Percentiles rank a stretch among this genome's conserved stretches.
phyloP scores from a whole-genome alignment of 768 basidiomycete species.

The Serendipita indica region DNA sequence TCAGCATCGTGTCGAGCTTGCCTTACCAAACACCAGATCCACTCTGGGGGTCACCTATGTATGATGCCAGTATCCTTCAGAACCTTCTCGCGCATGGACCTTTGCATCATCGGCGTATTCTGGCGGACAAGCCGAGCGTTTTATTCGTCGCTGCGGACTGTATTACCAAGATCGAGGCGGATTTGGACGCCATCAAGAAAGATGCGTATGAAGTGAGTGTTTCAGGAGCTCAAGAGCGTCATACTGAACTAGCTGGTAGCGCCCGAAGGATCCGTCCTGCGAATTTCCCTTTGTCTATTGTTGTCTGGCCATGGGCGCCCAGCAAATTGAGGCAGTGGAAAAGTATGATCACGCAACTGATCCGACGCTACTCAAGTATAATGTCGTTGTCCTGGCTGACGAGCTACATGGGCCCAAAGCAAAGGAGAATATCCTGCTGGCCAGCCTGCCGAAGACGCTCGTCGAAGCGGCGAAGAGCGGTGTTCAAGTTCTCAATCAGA shows the following conservation, averaged over 20 bases:
- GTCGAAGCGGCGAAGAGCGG: neutral
- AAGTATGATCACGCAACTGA: conserved; percentile 4
- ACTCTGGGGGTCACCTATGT: neutral
- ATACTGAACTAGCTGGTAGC: neutral
- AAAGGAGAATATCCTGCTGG: neutral
- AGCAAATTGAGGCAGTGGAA: conserved; percentile 3
- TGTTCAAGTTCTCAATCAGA: neutral
- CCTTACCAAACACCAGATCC: neutral
- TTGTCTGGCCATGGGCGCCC: neutral
- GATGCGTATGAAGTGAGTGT: neutral
- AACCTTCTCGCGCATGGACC: neutral
- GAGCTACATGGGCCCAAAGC: neutral
- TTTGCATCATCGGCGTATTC: neutral
- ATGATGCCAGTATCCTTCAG: neutral
- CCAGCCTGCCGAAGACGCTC: neutral
- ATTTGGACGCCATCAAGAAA: neutral
- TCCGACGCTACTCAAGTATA: neutral
- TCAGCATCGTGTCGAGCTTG: neutral
- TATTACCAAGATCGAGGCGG: neutral
- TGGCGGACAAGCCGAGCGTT: neutral
- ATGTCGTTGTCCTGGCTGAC: neutral
- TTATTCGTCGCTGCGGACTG: neutral
- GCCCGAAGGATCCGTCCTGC: neutral
- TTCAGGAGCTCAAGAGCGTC: neutral
- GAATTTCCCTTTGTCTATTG: neutral